Conservation (phyloP, 495 filamentous ascomycete species). For the Ramalina intermedia region DNA sequence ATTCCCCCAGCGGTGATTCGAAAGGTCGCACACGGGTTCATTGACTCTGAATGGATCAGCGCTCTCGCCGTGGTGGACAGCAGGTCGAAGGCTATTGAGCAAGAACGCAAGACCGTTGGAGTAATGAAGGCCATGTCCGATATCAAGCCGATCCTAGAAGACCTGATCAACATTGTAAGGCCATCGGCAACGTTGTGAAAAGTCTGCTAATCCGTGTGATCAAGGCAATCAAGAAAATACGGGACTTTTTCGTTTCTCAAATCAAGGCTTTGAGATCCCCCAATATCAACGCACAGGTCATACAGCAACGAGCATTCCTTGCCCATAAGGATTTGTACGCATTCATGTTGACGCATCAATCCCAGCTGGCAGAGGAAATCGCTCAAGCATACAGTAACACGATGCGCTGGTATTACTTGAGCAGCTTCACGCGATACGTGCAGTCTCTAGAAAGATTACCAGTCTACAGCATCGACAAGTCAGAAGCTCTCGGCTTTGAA, state of each 20-base stretch:
- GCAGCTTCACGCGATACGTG: conserved; percentile 80
- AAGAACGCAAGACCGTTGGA: conserved; percentile 40
- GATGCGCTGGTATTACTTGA: conserved; percentile 96
- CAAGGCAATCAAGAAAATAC: conserved; percentile 79
- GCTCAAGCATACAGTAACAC: conserved; percentile 92
- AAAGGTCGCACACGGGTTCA: conserved; percentile 71
- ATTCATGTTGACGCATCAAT: conserved; percentile 69
- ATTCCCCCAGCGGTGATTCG: conserved; percentile 69
- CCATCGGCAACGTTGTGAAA: background rate
- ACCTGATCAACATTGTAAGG: conserved; percentile 65
- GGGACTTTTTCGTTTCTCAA: conserved; percentile 85
- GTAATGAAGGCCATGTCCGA: conserved; percentile 66
- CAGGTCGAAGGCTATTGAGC: conserved; percentile 56
- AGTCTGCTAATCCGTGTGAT: conserved; percentile 8
- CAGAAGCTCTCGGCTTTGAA: conserved; percentile 72
- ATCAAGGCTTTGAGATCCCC: conserved; percentile 87
- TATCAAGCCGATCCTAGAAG: conserved; percentile 67
- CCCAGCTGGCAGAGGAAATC: conserved; percentile 70
- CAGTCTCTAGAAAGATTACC: conserved; percentile 72
- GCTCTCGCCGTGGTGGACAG: conserved; percentile 74
- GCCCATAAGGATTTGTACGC: conserved; percentile 73
- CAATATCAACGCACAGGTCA: conserved; percentile 88
- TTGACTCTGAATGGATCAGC: conserved; percentile 83
- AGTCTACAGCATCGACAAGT: conserved; percentile 65
- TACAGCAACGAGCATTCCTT: conserved; percentile 81